phyloP scores from a whole-genome alignment of 768 basidiomycete species.

The Neoboletus brunneissimus region DNA sequence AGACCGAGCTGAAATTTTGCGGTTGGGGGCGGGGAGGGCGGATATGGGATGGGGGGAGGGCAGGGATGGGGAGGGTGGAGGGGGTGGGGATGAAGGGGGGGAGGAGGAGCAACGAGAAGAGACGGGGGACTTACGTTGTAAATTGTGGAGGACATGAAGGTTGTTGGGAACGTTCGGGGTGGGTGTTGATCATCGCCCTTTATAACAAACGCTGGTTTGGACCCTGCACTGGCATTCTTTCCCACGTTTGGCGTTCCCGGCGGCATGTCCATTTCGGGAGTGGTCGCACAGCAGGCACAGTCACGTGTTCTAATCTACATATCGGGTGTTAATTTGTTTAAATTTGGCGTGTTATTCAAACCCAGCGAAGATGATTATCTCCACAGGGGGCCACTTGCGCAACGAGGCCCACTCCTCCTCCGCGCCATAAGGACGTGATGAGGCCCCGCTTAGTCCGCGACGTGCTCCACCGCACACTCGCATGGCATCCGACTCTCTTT shows the following conservation, averaged over 20 bases:
- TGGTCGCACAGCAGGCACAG: slow-evolving; percentile 25
- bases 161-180: slow-evolving; percentile 37
- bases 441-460: not conserved
- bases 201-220: slow-evolving; percentile 36
- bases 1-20: slow-evolving; percentile 27
- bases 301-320: slow-evolving; percentile 25
- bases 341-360: slow-evolving; percentile 12
- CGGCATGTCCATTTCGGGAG: slow-evolving; percentile 31
- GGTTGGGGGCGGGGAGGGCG: not conserved
- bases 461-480: not conserved
- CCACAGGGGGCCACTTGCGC: slow-evolving; percentile 1
- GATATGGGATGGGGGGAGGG: not conserved
- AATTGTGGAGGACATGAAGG: slow-evolving; percentile 39
- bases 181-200: slow-evolving; percentile 40
- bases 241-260: slow-evolving; percentile 36
- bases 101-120: not conserved
- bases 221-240: slow-evolving; percentile 34
- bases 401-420: slow-evolving; percentile 2
- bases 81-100: not conserved
- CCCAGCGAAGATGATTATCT: slow-evolving; percentile 26
- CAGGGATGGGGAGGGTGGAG: not conserved
- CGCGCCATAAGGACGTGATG: not conserved
- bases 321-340: slow-evolving; percentile 18
- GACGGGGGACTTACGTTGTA: slow-evolving; percentile 34
- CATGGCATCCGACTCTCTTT: not conserved